Conservation (phyloP, 805 yeast species). For the Teunomyces aglyptinius region DNA sequence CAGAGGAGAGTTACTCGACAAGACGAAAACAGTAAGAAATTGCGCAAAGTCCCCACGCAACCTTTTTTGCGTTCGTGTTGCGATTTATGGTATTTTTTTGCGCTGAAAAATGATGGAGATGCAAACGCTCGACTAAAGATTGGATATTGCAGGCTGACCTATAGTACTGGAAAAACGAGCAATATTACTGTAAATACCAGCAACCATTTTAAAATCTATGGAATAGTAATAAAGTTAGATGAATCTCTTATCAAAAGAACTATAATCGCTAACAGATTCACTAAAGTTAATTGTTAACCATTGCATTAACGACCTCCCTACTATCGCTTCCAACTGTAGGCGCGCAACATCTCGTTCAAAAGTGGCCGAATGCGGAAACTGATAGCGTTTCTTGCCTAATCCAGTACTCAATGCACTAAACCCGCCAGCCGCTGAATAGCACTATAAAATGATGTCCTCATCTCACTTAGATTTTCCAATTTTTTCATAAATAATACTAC, state of each 20-base stretch:
- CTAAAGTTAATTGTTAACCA: too few species aligned
- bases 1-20: not conserved
- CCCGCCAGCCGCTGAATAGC: not conserved
- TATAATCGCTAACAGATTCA: too few species aligned
- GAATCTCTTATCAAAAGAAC: too few species aligned
- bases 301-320: not conserved
- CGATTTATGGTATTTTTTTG: not conserved
- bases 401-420: not conserved
- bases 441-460: constrained; percentile 1
- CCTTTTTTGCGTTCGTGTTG: not conserved
- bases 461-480: not conserved
- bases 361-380: constrained; percentile 3
- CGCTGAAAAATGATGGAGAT: not conserved
- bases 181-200: not conserved
- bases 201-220: too few species aligned
- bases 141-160: not conserved
- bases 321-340: not conserved
- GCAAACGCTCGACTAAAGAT: not conserved
- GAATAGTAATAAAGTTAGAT: too few species aligned
- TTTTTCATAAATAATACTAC: too few species aligned
- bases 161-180: not conserved
- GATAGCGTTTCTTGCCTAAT: constrained; percentile 2
- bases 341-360: not conserved
- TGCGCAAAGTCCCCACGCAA: not conserved
- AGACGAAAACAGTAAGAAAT: too few species aligned